Conservation (phyloP, 208 protist species). For the Leishmania martiniquensis region DNA sequence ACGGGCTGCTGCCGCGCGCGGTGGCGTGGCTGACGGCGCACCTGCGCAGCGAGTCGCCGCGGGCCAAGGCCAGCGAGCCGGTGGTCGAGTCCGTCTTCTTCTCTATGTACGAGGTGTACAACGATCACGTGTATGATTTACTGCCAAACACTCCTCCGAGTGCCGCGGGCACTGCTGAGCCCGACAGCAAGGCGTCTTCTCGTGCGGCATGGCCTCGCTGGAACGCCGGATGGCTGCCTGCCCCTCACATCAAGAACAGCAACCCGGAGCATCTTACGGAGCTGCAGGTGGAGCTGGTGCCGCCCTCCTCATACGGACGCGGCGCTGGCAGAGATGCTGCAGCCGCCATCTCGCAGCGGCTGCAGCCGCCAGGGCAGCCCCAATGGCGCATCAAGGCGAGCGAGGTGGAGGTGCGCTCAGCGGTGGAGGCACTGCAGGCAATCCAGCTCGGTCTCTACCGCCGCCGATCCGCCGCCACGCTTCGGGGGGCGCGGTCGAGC, state of each 20-base stretch:
- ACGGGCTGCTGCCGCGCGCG: constrained; percentile 44
- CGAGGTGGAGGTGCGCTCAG: constrained; percentile 30
- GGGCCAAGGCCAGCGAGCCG: background rate
- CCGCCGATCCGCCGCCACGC: constrained; percentile 25
- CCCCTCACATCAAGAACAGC: constrained; percentile 31
- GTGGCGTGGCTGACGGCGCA: constrained; percentile 49
- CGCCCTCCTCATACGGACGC: background rate
- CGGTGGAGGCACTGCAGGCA: constrained; percentile 21
- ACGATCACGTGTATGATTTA: constrained; percentile 46
- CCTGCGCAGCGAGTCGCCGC: constrained; percentile 1
- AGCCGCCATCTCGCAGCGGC: constrained; percentile 16
- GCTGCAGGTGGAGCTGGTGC: constrained; percentile 33
- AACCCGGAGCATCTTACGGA: constrained; percentile 29
- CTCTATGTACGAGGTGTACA: constrained; percentile 54
- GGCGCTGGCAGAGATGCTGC: constrained; percentile 1
- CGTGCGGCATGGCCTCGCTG: constrained; percentile 25
- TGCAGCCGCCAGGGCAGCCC: constrained; percentile 12
- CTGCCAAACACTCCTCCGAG: constrained; percentile 11
- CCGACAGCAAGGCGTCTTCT: background rate
- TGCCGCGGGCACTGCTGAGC: background rate
- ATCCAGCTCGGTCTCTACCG: constrained; percentile 29
- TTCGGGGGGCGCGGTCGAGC: constrained; percentile 32
- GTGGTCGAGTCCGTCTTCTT: constrained; percentile 36
- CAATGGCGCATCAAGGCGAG: constrained; percentile 31
- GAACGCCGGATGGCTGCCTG: constrained; percentile 28